Conservation (phyloP, 1,139 yeast species). For the Candida sanyaensis region DNA sequence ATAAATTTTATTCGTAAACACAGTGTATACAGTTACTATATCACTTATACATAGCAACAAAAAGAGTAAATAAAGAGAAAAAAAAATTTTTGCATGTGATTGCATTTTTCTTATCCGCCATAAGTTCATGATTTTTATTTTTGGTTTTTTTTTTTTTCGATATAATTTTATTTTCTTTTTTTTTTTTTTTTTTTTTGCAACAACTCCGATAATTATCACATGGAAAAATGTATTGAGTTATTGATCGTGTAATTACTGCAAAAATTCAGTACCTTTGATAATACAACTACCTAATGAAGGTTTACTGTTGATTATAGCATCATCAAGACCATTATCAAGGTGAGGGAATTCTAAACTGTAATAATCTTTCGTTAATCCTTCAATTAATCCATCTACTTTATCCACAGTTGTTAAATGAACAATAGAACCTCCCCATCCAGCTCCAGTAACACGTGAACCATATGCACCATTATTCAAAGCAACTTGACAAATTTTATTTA, state of each 20-base stretch:
- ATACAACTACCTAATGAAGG: conserved; percentile 62
- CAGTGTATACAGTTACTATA: too few relatives aligned
- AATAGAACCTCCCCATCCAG: conserved; percentile 81
- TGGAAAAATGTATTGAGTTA: not conserved
- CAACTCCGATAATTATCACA: not conserved
- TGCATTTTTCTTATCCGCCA: not conserved
- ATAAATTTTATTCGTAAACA: too few relatives aligned
- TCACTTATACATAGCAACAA: too few relatives aligned
- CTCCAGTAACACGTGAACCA: conserved; percentile 76
- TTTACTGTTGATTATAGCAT: conserved; percentile 57
- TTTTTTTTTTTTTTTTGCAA: too few relatives aligned
- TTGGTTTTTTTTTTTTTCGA: too few relatives aligned
- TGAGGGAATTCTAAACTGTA: conserved; percentile 52
- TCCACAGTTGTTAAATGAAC: conserved; percentile 61
- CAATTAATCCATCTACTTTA: conserved; percentile 46
- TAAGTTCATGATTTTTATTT: not conserved
- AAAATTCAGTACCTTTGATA: conserved; percentile 3
- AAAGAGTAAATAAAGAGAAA: not conserved
- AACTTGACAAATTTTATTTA: conserved; percentile 53
- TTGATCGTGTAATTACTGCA: conserved; percentile 1
- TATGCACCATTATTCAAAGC: conserved; percentile 58
- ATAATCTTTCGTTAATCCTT: conserved; percentile 30
- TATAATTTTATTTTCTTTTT: too few relatives aligned
- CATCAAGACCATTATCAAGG: conserved; percentile 42
- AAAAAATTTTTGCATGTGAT: conserved; percentile 1